A percentile compares a stretch with the other conserved stretches of the same genome.
phyloP scores from a whole-genome alignment of 306 rosid genomes.

The Casuarina equisetifolia region DNA sequence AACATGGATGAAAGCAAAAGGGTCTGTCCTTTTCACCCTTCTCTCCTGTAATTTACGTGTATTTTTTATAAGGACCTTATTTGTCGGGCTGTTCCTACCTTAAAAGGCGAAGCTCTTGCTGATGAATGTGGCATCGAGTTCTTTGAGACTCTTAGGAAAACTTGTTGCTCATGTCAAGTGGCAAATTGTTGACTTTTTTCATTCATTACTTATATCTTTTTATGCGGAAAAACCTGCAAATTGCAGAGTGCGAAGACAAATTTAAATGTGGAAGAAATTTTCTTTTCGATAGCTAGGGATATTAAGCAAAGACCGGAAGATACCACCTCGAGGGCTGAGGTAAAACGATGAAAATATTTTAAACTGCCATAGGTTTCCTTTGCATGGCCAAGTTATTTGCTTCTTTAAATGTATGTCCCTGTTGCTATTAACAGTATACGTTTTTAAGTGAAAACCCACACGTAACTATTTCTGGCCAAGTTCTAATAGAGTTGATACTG shows the following conservation, averaged over 20 bases:
- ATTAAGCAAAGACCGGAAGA: slow-evolving; percentile 95
- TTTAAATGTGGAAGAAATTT: slow-evolving; percentile 91
- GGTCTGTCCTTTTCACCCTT: too few relatives aligned
- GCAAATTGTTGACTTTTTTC: slow-evolving; percentile 1
- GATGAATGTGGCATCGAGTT: slow-evolving; percentile 93
- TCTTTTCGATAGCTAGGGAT: slow-evolving; percentile 95
- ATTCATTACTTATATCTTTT: background rate
- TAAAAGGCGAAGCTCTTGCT: slow-evolving; percentile 93
- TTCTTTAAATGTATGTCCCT: background rate
- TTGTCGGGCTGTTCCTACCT: slow-evolving; percentile 95
- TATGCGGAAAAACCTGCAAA: slow-evolving; percentile 34
- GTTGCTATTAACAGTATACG: background rate
- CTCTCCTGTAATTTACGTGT: too few relatives aligned
- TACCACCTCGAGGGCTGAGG: slow-evolving; percentile 83
- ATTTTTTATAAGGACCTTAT: too few relatives aligned
- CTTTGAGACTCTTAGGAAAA: slow-evolving; percentile 80
- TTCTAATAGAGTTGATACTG: slow-evolving; percentile 13
- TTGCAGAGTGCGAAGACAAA: slow-evolving; percentile 93
- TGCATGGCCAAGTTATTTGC: background rate
- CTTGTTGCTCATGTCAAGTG: slow-evolving; percentile 22
- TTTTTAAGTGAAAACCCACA: background rate
- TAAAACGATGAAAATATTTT: slow-evolving; percentile 25
- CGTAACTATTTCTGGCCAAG: too few relatives aligned
- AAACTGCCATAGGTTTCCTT: background rate
- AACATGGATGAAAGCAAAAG: slow-evolving; percentile 99